phyloP scores from a whole-genome alignment of 208 protist species.

The Borovskyia barvae region DNA sequence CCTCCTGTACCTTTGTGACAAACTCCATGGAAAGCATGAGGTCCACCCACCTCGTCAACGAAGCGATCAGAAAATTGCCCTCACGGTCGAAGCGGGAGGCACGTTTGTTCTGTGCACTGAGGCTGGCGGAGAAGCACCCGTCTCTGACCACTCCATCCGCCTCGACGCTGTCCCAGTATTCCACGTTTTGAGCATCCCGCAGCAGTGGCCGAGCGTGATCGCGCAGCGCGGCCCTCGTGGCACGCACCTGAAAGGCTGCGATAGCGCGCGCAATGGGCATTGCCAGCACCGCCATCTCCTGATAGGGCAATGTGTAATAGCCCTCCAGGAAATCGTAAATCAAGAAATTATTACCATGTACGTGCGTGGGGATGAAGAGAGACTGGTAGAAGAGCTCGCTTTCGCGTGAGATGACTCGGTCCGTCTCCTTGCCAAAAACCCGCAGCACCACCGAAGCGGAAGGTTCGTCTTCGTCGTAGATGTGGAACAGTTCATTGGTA shows the following conservation, averaged over 20 bases:
- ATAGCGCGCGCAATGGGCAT: constrained; percentile 50
- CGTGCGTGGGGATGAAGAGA: constrained; percentile 77
- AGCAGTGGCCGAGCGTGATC: constrained; percentile 45
- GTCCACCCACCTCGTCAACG: constrained; percentile 70
- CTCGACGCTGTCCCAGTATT: constrained; percentile 25
- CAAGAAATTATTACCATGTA: constrained; percentile 77
- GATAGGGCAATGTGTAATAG: constrained; percentile 64
- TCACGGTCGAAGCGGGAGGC: constrained; percentile 65
- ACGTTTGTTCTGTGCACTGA: not conserved
- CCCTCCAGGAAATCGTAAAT: constrained; percentile 76
- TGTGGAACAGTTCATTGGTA: constrained; percentile 88
- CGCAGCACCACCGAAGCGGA: constrained; percentile 76
- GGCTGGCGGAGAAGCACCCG: constrained; percentile 3
- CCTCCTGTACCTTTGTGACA: constrained; percentile 42
- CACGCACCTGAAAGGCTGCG: constrained; percentile 73
- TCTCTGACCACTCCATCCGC: too few species aligned
- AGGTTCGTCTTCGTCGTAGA: constrained; percentile 49
- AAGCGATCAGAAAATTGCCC: constrained; percentile 73
- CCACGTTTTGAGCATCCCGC: constrained; percentile 30
- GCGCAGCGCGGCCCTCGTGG: constrained; percentile 56
- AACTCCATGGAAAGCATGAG: constrained; percentile 55
- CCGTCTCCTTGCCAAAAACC: constrained; percentile 88
- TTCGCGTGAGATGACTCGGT: constrained; percentile 85
- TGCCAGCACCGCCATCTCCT: constrained; percentile 57
- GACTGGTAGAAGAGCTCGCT: constrained; percentile 91